Evolutionary conservation across 176 grass and related monocot genomes (phyloP).

Genomic region (Oryza glumipatula): DNA sequence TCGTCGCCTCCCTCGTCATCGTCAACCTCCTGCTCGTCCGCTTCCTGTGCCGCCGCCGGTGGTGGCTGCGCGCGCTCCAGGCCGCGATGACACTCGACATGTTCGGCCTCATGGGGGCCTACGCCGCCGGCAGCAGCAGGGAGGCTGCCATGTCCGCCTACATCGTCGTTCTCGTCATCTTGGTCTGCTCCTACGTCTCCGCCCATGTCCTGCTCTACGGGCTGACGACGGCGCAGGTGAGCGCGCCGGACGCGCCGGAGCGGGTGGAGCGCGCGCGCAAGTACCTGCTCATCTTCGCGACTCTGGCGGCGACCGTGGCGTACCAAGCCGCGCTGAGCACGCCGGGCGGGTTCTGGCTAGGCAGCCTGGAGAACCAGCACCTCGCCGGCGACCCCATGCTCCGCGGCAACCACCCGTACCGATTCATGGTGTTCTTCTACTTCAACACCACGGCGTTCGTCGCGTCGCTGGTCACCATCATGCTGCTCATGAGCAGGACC

Average conservation of each 20-base stretch:
- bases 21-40: conserved; percentile 53
- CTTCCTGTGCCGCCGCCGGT: conserved; percentile 11
- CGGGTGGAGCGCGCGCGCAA: conserved; percentile 28
- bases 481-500: conserved; percentile 54
- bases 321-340: conserved; percentile 48
- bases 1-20: conserved; percentile 51
- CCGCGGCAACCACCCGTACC: not conserved
- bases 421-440: conserved; percentile 59
- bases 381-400: conserved; percentile 44
- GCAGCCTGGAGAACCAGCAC: not conserved
- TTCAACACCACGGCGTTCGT: conserved; percentile 57
- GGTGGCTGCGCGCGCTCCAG: conserved; percentile 56
- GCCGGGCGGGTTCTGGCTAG: conserved; percentile 44
- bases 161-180: conserved; percentile 18
- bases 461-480: conserved; percentile 44
- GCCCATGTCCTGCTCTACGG: conserved; percentile 41
- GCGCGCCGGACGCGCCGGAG: not conserved
- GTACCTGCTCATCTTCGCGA: conserved; percentile 46
- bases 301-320: conserved; percentile 33
- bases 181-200: conserved; percentile 38
- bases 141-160: conserved; percentile 43
- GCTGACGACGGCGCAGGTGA: not conserved
- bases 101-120: conserved; percentile 51
- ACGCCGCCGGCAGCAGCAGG: conserved; percentile 52
- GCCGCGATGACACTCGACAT: conserved; percentile 47